These are phyloP conservation scores for Teratosphaeria viscida DNA, from an alignment of 2,329 filamentous ascomycete species.

Conservation along the genomic window DNA sequence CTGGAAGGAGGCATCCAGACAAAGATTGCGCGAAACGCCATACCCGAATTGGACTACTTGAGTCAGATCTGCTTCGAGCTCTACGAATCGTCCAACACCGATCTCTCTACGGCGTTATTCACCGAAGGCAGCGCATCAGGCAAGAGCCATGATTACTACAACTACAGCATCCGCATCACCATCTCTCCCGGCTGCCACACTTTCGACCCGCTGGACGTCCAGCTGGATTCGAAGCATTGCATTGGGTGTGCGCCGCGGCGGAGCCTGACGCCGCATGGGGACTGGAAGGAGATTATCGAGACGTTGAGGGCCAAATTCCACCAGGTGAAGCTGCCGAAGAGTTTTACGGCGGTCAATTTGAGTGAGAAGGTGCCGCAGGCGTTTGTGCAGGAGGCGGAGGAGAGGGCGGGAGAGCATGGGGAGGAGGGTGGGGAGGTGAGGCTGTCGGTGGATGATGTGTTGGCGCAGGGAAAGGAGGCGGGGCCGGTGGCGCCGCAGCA, in stretches of 20 bases:
- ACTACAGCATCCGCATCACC: conserved; percentile 92
- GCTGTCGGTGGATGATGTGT: conserved; percentile 5
- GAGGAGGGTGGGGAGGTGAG: not conserved
- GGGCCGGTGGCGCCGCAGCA: conserved; percentile 18
- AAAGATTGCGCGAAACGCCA: conserved; percentile 89
- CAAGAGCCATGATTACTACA: conserved; percentile 52
- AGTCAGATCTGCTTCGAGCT: conserved; percentile 97
- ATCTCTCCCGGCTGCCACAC: conserved; percentile 94
- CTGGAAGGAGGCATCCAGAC: conserved; percentile 93
- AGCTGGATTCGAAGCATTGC: conserved; percentile 90
- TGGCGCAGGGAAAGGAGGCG: not conserved
- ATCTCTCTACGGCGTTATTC: conserved; percentile 10
- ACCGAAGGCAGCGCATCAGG: conserved; percentile 37
- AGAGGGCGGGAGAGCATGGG: not conserved
- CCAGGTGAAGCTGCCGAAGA: conserved; percentile 48
- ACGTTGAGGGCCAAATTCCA: conserved; percentile 91
- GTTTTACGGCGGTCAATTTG: conserved; percentile 41
- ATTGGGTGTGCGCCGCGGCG: conserved; percentile 88
- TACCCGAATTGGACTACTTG: conserved; percentile 93
- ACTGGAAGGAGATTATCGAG: conserved; percentile 97
- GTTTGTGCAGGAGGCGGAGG: conserved; percentile 21
- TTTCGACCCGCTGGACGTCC: conserved; percentile 90
- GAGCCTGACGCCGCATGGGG: conserved; percentile 78
- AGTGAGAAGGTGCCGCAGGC: conserved; percentile 38
- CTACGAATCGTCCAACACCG: conserved; percentile 77